Evolutionary conservation across 106 monocot species (phyloP).

Genomic region (Gastrodia elata): DNA sequence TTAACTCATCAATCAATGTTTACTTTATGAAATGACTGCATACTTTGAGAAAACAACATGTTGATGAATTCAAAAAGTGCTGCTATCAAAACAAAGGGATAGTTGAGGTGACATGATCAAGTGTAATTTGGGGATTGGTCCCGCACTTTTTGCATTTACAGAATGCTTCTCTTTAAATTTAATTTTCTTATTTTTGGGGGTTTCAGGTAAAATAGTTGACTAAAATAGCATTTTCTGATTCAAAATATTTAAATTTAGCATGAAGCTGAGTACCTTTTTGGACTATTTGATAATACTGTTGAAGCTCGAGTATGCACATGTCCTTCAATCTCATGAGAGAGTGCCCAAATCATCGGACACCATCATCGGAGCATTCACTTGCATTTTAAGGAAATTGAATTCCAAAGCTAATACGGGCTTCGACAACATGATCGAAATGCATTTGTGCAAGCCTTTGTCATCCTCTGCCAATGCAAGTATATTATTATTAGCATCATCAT

Average conservation of each 20-base stretch:
- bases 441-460: slow-evolving; percentile 19
- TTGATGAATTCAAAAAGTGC: background rate
- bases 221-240: no score
- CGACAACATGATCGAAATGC: slow-evolving; percentile 55
- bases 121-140: no score
- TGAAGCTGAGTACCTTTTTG: background rate
- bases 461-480: slow-evolving; percentile 10
- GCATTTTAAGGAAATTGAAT: slow-evolving; percentile 70
- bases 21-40: no score
- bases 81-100: no score
- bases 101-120: no score
- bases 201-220: no score
- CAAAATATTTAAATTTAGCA: background rate
- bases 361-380: slow-evolving; percentile 55
- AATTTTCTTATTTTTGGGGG: no score
- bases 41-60: background rate
- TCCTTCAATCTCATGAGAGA: background rate
- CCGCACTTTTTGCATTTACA: no score
- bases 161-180: no score
- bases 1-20: no score
- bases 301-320: background rate
- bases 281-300: background rate
- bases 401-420: slow-evolving; percentile 75
- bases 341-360: slow-evolving; percentile 15
- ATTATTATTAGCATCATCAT: background rate